Evolutionary conservation across 2,329 filamentous ascomycete species (phyloP).

Genomic region (Epichloe coenophiala): DNA sequence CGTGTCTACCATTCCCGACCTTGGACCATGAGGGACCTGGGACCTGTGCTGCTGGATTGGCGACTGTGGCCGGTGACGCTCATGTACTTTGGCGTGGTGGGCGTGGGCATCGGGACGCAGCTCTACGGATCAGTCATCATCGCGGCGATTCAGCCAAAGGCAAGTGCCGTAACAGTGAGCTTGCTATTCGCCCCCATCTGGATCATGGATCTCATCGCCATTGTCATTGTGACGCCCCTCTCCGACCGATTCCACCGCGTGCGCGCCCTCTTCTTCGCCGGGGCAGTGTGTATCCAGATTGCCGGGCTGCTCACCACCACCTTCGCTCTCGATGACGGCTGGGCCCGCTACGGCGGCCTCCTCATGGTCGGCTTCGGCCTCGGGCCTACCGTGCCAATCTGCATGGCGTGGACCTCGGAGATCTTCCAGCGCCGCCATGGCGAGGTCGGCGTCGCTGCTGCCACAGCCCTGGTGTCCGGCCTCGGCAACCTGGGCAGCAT

Average conservation of each 20-base stretch:
- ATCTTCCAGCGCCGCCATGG: slow-evolving; percentile 83
- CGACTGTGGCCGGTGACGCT: slow-evolving; percentile 71
- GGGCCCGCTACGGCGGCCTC: slow-evolving; percentile 80
- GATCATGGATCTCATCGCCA: slow-evolving; percentile 85
- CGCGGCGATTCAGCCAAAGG: slow-evolving; percentile 56
- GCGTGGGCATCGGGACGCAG: slow-evolving; percentile 82
- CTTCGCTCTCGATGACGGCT: slow-evolving; percentile 56
- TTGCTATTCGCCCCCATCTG: slow-evolving; percentile 83
- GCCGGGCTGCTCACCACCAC: slow-evolving; percentile 67
- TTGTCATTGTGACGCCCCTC: slow-evolving; percentile 71
- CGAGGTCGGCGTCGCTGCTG: slow-evolving; percentile 80
- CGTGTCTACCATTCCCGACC: slow-evolving; percentile 64
- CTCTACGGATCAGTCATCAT: slow-evolving; percentile 84
- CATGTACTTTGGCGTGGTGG: slow-evolving; percentile 94
- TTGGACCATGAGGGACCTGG: slow-evolving; percentile 62
- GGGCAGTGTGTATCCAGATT: slow-evolving; percentile 66
- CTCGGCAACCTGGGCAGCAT: slow-evolving; percentile 79
- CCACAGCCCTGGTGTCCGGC: slow-evolving; percentile 73
- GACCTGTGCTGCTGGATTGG: slow-evolving; percentile 67
- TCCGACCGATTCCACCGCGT: slow-evolving; percentile 76
- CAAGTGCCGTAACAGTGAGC: slow-evolving; percentile 64
- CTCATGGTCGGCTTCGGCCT: slow-evolving; percentile 83
- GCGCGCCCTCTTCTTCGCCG: slow-evolving; percentile 69
- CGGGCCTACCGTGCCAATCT: slow-evolving; percentile 80
- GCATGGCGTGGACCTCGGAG: slow-evolving; percentile 87